A percentile compares a stretch with the other conserved stretches of the same genome.
Conservation (phyloP, 2,329 filamentous ascomycete genomes). For the Exophiala sp. region DNA sequence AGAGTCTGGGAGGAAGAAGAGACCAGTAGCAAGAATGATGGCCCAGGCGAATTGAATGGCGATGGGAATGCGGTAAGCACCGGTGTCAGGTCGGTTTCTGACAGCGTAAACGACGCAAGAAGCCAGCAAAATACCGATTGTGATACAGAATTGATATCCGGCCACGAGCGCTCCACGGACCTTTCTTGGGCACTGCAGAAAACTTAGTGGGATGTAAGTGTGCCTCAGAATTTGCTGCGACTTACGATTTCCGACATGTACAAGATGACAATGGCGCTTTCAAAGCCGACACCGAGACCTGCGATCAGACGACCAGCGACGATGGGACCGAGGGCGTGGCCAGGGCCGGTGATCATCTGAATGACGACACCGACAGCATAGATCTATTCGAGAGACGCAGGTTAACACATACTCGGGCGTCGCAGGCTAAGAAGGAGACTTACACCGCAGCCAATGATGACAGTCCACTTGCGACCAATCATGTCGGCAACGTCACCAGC, state of each 20-base stretch:
- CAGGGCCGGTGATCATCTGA: constrained; percentile 55
- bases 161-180: constrained; percentile 75
- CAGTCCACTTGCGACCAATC: constrained; percentile 68
- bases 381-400: constrained; percentile 43
- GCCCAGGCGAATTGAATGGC: constrained; percentile 78
- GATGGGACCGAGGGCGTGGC: constrained; percentile 53
- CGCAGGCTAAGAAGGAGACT: no score
- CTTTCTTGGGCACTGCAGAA: constrained; percentile 57
- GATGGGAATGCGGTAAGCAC: constrained; percentile 78
- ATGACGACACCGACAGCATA: constrained; percentile 67
- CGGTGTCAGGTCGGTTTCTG: constrained; percentile 58
- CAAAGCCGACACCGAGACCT: constrained; percentile 76
- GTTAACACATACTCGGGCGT: no score
- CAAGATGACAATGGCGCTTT: constrained; percentile 74
- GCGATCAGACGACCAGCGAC: constrained; percentile 72
- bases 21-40: constrained; percentile 64
- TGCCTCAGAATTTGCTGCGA: background rate
- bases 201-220: constrained; percentile 22
- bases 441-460: constrained; percentile 62
- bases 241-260: constrained; percentile 78
- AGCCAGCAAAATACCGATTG: constrained; percentile 72
- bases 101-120: constrained; percentile 72
- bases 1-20: constrained; percentile 77
- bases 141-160: constrained; percentile 81
- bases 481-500: constrained; percentile 74